Percentiles rank a stretch among this genome's conserved stretches.
Evolutionary conservation across 2,329 filamentous ascomycete species (phyloP).

Genomic region (Tolypocladium amazonense): DNA sequence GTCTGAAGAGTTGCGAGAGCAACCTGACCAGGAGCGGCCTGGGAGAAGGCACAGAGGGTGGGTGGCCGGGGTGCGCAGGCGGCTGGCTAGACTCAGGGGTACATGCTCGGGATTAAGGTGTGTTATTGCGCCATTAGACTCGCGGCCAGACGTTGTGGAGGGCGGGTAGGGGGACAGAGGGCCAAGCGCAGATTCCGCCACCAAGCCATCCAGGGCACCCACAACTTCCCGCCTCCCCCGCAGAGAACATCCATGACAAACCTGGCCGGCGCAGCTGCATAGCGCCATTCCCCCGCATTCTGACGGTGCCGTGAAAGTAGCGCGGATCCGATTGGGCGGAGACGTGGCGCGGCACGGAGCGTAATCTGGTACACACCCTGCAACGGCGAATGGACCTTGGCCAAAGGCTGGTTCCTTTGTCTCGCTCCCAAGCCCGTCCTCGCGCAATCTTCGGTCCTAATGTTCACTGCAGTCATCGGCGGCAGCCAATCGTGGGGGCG

Average conservation of each 20-base stretch:
- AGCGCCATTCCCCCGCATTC: slow-evolving; percentile 1
- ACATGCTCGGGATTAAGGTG: background rate
- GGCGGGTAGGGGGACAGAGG: background rate
- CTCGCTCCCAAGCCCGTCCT: background rate
- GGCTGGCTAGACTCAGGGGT: background rate
- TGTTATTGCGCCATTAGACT: background rate
- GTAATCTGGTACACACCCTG: background rate
- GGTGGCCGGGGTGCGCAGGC: background rate
- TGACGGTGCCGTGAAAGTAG: background rate
- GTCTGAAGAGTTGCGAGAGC: background rate
- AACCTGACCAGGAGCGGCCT: background rate
- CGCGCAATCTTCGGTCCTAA: background rate
- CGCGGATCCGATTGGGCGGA: background rate
- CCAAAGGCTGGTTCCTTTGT: background rate
- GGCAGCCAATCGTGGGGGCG: background rate
- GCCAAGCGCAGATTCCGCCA: background rate
- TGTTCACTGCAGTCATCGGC: background rate
- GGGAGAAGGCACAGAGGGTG: background rate
- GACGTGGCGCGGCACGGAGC: background rate
- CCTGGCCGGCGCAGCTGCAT: background rate
- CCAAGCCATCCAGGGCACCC: background rate
- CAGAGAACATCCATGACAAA: background rate
- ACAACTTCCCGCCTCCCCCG: background rate
- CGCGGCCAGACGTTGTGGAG: background rate
- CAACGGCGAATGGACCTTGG: background rate